Evolutionary conservation across 495 filamentous ascomycete species (phyloP).

Genomic region (Aspergillus heteromorphus): DNA sequence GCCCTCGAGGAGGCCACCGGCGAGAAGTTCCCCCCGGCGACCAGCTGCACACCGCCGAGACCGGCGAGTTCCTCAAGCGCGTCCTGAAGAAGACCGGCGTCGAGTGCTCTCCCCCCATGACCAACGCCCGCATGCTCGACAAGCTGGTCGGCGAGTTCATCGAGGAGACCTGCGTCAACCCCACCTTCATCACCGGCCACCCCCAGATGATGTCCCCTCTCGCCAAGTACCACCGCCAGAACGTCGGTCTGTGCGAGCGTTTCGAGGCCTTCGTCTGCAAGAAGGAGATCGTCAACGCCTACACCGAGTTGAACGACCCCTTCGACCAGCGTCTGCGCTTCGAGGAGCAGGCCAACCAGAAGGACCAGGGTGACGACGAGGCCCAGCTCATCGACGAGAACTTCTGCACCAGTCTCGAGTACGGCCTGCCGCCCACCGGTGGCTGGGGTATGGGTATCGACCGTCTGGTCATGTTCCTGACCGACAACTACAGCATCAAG

Average conservation of each 20-base stretch:
- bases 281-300: conserved; percentile 94
- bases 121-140: conserved; percentile 96
- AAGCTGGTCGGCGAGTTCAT: conserved; percentile 95
- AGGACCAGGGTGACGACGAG: conserved; percentile 94
- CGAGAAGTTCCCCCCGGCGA: conserved; percentile 89
- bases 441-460: conserved; percentile 98
- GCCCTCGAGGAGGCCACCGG: conserved; percentile 83
- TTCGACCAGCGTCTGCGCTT: conserved; percentile 92
- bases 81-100: conserved; percentile 85
- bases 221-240: conserved; percentile 85
- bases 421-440: conserved; percentile 86
- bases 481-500: conserved; percentile 91
- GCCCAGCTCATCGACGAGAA: conserved; percentile 93
- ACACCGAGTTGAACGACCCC: conserved; percentile 97
- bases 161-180: conserved; percentile 88
- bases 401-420: conserved; percentile 81
- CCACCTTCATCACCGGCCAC: conserved; percentile 91
- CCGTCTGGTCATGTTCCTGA: conserved; percentile 94
- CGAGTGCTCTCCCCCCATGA: conserved; percentile 83
- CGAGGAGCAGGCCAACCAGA: conserved; percentile 94
- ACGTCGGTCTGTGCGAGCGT: conserved; percentile 84
- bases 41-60: conserved; percentile 84
- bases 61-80: conserved; percentile 76
- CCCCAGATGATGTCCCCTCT: conserved; percentile 97
- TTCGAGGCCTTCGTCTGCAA: conserved; percentile 98